Evolutionary conservation across 345 rosid genomes (phyloP).

Genomic region (Rhizophora apiculata): DNA sequence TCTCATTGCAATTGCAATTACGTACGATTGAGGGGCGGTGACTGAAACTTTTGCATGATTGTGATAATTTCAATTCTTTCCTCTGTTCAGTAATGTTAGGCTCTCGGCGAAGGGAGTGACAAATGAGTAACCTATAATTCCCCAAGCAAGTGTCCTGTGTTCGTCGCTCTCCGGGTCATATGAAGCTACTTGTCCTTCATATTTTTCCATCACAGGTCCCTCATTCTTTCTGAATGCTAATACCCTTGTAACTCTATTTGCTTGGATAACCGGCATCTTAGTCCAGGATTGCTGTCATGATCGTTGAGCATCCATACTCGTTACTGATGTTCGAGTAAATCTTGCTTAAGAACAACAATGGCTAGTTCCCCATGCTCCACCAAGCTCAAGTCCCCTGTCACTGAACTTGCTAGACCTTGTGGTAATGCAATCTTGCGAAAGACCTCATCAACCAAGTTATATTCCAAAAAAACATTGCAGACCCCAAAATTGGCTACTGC

Average conservation of each 20-base stretch:
- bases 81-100: not conserved
- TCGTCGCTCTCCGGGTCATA: not conserved
- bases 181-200: not conserved
- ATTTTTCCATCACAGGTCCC: not conserved
- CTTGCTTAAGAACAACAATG: not conserved
- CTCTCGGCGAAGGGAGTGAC: not conserved
- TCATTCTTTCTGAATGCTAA: not conserved
- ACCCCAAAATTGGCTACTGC: not conserved
- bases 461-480: not conserved
- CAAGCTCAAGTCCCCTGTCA: not conserved
- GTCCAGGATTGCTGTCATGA: not conserved
- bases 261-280: not conserved
- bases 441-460: not conserved
- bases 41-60: too few species aligned
- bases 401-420: not conserved
- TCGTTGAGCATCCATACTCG: slow-evolving; percentile 8
- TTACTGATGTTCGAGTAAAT: not conserved
- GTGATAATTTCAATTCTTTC: not conserved
- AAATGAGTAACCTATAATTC: not conserved
- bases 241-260: not conserved
- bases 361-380: not conserved
- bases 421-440: slow-evolving; percentile 1
- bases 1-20: too few species aligned
- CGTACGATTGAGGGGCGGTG: too few species aligned
- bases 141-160: not conserved